These are phyloP conservation scores for Mrakia blollopis DNA, from an alignment of 768 basidiomycete genomes.

Conservation along the genomic window DNA sequence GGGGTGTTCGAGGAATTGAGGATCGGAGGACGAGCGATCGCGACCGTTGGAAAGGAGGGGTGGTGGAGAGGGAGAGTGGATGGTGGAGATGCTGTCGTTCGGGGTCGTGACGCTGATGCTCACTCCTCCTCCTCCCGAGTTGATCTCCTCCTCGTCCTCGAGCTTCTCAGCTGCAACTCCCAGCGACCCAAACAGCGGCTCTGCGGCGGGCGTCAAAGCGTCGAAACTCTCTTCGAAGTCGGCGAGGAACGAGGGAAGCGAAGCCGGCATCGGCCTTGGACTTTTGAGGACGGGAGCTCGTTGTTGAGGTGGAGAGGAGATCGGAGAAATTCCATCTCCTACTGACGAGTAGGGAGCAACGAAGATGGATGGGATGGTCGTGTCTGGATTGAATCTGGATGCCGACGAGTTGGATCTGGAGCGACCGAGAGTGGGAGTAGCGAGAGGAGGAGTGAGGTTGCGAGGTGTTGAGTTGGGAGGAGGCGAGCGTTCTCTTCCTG, in stretches of 20 bases:
- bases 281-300: conserved; percentile 20
- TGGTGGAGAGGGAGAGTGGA: not conserved
- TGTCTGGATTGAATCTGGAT: not conserved
- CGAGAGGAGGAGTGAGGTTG: not conserved
- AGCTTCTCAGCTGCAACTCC: not conserved
- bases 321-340: not conserved
- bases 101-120: not conserved
- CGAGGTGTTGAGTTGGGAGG: not conserved
- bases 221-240: not conserved
- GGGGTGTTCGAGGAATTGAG: not conserved
- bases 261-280: conserved; percentile 16
- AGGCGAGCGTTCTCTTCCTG: not conserved
- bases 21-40: not conserved
- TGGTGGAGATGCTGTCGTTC: not conserved
- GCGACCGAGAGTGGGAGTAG: not conserved
- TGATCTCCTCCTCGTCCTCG: not conserved
- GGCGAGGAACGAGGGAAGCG: conserved; percentile 21
- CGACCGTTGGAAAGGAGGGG: not conserved
- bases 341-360: not conserved
- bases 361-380: not conserved
- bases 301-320: not conserved
- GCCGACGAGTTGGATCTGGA: not conserved
- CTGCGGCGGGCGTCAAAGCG: not conserved
- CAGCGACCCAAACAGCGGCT: not conserved
- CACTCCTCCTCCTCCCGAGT: not conserved